A percentile compares a stretch with the other conserved stretches of the same genome.
Evolutionary conservation across 164 flowering plant species (phyloP).

Genomic region (Saururus chinensis): DNA sequence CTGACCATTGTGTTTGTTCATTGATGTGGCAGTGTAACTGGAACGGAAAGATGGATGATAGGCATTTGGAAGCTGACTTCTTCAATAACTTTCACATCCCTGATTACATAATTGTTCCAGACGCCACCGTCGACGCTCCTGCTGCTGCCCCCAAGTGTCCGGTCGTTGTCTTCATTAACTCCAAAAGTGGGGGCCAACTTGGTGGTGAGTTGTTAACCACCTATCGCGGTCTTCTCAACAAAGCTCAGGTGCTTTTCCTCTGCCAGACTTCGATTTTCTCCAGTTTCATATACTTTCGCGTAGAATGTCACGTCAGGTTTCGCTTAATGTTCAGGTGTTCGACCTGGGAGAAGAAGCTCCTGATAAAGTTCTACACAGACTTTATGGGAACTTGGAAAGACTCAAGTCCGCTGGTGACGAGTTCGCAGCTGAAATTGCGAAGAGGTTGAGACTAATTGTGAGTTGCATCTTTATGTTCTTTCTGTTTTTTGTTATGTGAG

Average conservation of each 20-base stretch:
- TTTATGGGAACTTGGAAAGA: conserved; percentile 46
- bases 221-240: conserved; percentile 50
- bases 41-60: conserved; percentile 22
- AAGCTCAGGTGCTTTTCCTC: conserved; percentile 41
- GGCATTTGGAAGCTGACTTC: conserved; percentile 7
- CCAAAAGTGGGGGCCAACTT: conserved; percentile 83
- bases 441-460: conserved; percentile 60
- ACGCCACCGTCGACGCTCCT: conserved; percentile 9
- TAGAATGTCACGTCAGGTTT: neutral
- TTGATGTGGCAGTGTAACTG: neutral
- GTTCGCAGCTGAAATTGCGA: conserved; percentile 36
- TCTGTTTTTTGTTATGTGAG: neutral
- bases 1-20: neutral
- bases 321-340: conserved; percentile 40
- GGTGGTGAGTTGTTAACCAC: conserved; percentile 61
- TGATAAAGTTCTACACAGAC: conserved; percentile 46
- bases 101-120: conserved; percentile 43
- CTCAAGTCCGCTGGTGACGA: conserved; percentile 34
- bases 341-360: conserved; percentile 64
- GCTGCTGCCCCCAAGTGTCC: conserved; percentile 42
- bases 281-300: neutral
- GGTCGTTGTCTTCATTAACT: conserved; percentile 68
- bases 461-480: conserved; percentile 17
- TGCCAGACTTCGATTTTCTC: neutral
- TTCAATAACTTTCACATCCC: conserved; percentile 55